Evolutionary conservation across 805 yeast genomes (phyloP).

Genomic region (Candida golubevii): DNA sequence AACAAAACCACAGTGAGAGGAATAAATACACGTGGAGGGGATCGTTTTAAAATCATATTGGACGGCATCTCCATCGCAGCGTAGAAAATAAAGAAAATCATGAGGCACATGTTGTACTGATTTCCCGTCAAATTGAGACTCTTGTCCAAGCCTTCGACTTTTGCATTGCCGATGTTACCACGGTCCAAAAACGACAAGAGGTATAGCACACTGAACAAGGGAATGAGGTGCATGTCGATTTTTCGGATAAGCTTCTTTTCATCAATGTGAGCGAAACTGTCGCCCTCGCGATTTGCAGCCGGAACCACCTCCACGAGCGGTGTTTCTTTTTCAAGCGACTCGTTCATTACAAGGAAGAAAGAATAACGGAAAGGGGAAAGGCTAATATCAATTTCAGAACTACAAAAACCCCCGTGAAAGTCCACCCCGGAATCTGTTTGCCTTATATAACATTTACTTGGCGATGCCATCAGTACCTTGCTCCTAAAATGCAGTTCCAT

Average conservation of each 20-base stretch:
- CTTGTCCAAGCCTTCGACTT: conserved; percentile 59
- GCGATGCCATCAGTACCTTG: too few species aligned
- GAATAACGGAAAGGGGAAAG: too few species aligned
- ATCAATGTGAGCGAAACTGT: conserved; percentile 32
- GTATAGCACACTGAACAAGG: conserved; percentile 71
- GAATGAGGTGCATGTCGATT: conserved; percentile 64
- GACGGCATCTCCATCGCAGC: conserved; percentile 60
- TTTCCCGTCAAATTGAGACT: conserved; percentile 53
- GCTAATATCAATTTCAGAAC: too few species aligned
- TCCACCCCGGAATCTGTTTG: too few species aligned
- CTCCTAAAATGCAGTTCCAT: too few species aligned
- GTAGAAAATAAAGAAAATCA: conserved; percentile 71
- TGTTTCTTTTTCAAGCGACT: neutral
- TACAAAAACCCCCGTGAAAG: too few species aligned
- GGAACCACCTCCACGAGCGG: neutral
- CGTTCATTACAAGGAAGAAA: too few species aligned
- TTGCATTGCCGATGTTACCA: conserved; percentile 80
- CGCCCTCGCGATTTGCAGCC: neutral
- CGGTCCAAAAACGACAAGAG: conserved; percentile 76
- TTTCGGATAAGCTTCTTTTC: conserved; percentile 57
- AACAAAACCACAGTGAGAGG: conserved; percentile 55
- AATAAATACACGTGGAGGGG: conserved; percentile 65
- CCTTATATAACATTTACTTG: too few species aligned
- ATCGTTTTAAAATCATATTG: conserved; percentile 53
- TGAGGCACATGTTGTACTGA: conserved; percentile 61